Evolutionary conservation across 2,329 filamentous ascomycete genomes (phyloP).

Genomic region (Hymenoscyphus occultus): DNA sequence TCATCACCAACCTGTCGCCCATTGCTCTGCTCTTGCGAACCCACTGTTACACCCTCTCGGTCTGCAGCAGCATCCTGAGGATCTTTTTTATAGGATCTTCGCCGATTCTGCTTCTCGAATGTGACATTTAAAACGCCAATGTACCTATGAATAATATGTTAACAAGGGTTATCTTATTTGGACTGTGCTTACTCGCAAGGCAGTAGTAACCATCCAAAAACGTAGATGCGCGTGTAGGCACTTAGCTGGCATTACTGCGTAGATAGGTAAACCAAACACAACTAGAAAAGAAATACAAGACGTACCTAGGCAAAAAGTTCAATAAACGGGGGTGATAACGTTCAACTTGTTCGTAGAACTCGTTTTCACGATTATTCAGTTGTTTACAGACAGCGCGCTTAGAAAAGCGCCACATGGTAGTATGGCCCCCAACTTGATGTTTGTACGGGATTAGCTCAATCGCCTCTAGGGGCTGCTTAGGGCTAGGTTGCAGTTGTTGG

Average conservation of each 20-base stretch:
- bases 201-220: not conserved
- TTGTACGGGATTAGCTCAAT: conserved; percentile 96
- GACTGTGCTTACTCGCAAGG: not conserved
- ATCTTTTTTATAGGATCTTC: conserved; percentile 53
- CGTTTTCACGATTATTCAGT: conserved; percentile 95
- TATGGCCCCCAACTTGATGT: conserved; percentile 96
- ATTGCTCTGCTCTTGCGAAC: conserved; percentile 20
- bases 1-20: conserved; percentile 10
- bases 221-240: not conserved
- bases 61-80: conserved; percentile 41
- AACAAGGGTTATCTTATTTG: conserved; percentile 10
- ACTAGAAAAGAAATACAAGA: conserved; percentile 12
- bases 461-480: conserved; percentile 66
- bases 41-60: conserved; percentile 25
- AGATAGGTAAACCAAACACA: not conserved
- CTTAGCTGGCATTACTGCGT: not conserved
- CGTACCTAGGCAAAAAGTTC: conserved; percentile 82
- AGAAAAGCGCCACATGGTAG: conserved; percentile 93
- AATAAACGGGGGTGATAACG: conserved; percentile 84
- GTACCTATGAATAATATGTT: conserved; percentile 57
- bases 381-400: conserved; percentile 95
- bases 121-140: conserved; percentile 97
- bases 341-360: conserved; percentile 97
- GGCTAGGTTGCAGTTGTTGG: conserved; percentile 25
- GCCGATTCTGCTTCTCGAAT: conserved; percentile 78